Base-by-base conservation (phyloP, 2,329 filamentous ascomycete species). In the Ophiocordyceps unilateralis region DNA sequence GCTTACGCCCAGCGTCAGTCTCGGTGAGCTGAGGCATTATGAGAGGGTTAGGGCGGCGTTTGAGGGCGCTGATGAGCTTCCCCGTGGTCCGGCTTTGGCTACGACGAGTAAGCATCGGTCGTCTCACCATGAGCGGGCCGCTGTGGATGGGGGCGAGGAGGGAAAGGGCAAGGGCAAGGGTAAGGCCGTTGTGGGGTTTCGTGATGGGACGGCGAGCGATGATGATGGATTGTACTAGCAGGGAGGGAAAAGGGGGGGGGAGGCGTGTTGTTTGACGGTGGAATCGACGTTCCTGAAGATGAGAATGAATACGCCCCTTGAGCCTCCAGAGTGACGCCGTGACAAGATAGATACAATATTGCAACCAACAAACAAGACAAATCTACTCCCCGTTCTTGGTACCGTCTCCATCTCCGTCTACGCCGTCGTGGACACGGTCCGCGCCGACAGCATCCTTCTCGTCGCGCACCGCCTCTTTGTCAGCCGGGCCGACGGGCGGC, bases 1-100 rank as follows among this genome's bases (percentile, higher is more conserved):
- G 63, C 71, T 98, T 36, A 80, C 96, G n/a, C 88, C 88, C 15
- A 88, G 81, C 63, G 91, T 98, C 42, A 94, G 86, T 55, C 79
- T 82, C 11, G 89, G 93, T 48, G 91, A 98, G 64, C 66, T 98
- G 36, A 74, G 81, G 40, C 91, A 98, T 57, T 98, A 96, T 53
- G 84, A 94, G 56, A 67, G 74, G 1, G 89, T 98, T 6, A 70
- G 91, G 34, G 76, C 73, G 17, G 74, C 77, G 17, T 98, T 98
- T 55, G 91, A 98, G 56, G 81, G 81, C 48, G 6, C 55, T 47
- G 41, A 53, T 17, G 15, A 34, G n/a, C n/a, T n/a, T n/a, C n/a
- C n/a, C n/a, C n/a, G n/a, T 34, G 32, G 15, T 34, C 15, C 5
- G 15, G 15, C 9, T 17, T n/a, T 17, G 15, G 32, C n/a, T n/a